phyloP scores from a whole-genome alignment of 352 stramenopile genomes.

The Pythium aquatile region DNA sequence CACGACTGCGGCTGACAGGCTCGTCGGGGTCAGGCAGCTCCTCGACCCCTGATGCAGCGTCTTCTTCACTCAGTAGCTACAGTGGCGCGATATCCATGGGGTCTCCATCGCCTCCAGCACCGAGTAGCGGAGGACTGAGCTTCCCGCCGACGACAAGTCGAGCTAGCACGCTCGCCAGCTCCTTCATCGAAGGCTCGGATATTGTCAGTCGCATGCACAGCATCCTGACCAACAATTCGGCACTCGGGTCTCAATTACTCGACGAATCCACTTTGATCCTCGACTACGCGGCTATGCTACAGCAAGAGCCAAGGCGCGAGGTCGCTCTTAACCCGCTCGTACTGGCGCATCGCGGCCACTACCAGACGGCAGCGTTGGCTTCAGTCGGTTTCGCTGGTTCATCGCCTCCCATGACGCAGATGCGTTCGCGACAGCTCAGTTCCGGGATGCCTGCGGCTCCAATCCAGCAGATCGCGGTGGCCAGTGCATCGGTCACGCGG shows the following conservation, averaged over 20 bases:
- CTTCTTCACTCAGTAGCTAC: neutral
- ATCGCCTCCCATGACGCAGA: neutral
- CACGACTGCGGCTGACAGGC: conserved; percentile 23
- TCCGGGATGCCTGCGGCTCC: conserved; percentile 29
- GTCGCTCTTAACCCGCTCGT: conserved; percentile 45
- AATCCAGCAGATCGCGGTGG: conserved; percentile 50
- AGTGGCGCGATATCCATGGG: conserved; percentile 1
- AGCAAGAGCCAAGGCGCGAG: conserved; percentile 52
- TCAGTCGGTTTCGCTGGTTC: neutral
- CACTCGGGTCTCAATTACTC: conserved; percentile 15
- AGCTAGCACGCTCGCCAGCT: conserved; percentile 38
- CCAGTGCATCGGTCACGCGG: conserved; percentile 42
- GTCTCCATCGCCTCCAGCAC: conserved; percentile 13
- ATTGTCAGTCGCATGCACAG: conserved; percentile 70
- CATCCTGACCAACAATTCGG: conserved; percentile 46
- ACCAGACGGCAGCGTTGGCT: conserved; percentile 4
- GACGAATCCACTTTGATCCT: conserved; percentile 39
- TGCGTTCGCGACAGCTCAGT: conserved; percentile 32
- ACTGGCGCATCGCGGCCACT: conserved; percentile 35
- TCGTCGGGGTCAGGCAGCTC: neutral
- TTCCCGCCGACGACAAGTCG: conserved; percentile 21
- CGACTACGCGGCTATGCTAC: conserved; percentile 47
- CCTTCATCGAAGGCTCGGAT: conserved; percentile 68
- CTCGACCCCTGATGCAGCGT: neutral
- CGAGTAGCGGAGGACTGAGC: conserved; percentile 7